Evolutionary conservation across 2,329 filamentous ascomycete species (phyloP).

Genomic region (Pseudogymnoascus pannorum): DNA sequence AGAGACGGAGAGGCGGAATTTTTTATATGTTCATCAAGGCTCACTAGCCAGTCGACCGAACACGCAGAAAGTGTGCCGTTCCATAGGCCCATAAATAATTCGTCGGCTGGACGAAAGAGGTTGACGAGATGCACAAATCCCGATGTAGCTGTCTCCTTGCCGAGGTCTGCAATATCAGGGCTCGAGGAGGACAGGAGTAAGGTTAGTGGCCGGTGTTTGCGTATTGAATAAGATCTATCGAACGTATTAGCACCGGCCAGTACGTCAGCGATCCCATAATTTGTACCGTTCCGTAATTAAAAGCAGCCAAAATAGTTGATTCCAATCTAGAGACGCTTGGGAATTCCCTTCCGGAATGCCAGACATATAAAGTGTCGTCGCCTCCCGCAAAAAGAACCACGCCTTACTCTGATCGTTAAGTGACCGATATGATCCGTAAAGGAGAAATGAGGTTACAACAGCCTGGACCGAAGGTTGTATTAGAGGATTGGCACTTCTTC

Average conservation of each 20-base stretch:
- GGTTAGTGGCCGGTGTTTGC: conserved; percentile 56
- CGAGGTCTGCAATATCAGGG: conserved; percentile 43
- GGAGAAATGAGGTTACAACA: not conserved
- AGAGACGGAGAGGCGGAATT: conserved; percentile 29
- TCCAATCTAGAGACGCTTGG: conserved; percentile 41
- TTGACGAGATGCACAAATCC: conserved; percentile 55
- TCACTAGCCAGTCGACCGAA: conserved; percentile 21
- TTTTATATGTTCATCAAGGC: conserved; percentile 47
- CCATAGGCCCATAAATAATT: conserved; percentile 57
- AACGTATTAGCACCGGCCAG: not conserved
- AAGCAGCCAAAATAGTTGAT: conserved; percentile 54
- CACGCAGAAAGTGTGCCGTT: conserved; percentile 48
- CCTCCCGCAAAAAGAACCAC: conserved; percentile 55
- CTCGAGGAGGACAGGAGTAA: conserved; percentile 50
- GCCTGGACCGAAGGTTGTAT: not conserved
- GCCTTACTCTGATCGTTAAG: conserved; percentile 39
- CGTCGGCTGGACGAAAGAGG: conserved; percentile 55
- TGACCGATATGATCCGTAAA: conserved; percentile 2
- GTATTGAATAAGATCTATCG: conserved; percentile 52
- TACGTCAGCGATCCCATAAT: not conserved
- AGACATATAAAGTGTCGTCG: conserved; percentile 51
- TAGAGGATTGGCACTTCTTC: not conserved
- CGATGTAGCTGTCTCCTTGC: conserved; percentile 43
- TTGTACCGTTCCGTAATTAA: conserved; percentile 52
- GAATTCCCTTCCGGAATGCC: conserved; percentile 51